A percentile compares a stretch with the other conserved stretches of the same genome.
Conservation (phyloP, 2,329 filamentous ascomycete species). For the Phoma herbarum region DNA sequence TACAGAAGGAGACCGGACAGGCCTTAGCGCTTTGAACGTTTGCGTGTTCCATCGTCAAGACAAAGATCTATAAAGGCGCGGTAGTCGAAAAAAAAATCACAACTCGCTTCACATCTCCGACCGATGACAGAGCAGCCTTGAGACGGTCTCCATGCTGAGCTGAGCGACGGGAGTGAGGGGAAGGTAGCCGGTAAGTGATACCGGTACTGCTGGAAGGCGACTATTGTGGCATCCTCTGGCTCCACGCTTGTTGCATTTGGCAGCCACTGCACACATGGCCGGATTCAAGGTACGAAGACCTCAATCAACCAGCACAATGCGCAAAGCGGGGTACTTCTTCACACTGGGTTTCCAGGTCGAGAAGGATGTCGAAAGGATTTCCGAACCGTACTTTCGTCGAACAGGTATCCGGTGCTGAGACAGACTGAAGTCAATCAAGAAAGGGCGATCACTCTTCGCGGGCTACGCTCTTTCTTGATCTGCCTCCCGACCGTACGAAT, state of each 20-base stretch:
- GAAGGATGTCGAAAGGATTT: too few relatives aligned
- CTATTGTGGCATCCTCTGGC: neutral
- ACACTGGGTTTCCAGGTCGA: neutral
- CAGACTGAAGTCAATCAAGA: too few relatives aligned
- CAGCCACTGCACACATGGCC: neutral
- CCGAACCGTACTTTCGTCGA: too few relatives aligned
- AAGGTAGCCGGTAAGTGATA: neutral
- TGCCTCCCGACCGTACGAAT: neutral
- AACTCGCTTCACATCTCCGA: too few relatives aligned
- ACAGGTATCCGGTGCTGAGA: too few relatives aligned
- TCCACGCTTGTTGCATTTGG: neutral
- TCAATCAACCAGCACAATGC: neutral
- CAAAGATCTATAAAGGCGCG: too few relatives aligned
- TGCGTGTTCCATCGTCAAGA: too few relatives aligned
- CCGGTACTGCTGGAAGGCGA: neutral
- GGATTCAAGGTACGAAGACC: neutral
- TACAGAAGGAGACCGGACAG: too few relatives aligned
- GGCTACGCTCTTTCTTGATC: neutral
- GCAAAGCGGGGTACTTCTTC: neutral
- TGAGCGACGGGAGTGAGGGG: neutral
- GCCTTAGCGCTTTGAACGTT: too few relatives aligned
- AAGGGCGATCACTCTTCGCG: neutral
- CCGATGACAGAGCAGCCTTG: too few relatives aligned
- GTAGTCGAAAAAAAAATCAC: too few relatives aligned
- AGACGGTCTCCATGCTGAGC: too few relatives aligned